Conservation (phyloP, 352 stramenopile species). For the Elongisporangium undulatum region DNA sequence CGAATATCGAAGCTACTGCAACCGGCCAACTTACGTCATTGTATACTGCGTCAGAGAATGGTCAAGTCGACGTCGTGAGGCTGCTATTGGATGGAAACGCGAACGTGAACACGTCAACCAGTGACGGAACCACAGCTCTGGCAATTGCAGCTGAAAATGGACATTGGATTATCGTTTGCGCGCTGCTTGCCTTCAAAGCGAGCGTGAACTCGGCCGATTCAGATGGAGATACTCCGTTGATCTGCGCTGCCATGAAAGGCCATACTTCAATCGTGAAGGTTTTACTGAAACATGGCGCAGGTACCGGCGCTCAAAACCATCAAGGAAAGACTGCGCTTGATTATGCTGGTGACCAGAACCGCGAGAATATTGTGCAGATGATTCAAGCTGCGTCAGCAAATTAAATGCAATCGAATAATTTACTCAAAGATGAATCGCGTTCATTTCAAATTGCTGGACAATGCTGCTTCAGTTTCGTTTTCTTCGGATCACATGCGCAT, state of each 20-base stretch:
- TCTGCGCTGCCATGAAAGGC: not conserved
- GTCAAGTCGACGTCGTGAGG: no score
- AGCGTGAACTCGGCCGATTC: not conserved
- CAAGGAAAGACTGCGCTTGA: not conserved
- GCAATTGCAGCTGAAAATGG: not conserved
- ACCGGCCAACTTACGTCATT: no score
- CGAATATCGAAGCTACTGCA: not conserved
- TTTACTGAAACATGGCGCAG: not conserved
- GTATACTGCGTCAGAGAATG: no score
- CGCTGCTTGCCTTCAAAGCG: no score
- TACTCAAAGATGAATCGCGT: no score
- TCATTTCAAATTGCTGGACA: no score
- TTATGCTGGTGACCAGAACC: not conserved
- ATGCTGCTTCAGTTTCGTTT: no score
- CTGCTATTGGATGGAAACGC: no score
- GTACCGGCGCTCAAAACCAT: not conserved
- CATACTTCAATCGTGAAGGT: not conserved
- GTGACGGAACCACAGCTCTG: not conserved
- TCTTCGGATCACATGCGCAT: no score
- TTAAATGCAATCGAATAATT: no score
- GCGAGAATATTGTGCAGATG: not conserved
- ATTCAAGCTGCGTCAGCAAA: not conserved
- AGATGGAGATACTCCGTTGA: not conserved
- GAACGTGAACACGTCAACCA: no score
- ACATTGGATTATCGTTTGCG: not conserved